Evolutionary conservation across 805 yeast genomes (phyloP), one percentile per base, ranked within the genome.

Genomic region (Candida ulmi): DNA sequence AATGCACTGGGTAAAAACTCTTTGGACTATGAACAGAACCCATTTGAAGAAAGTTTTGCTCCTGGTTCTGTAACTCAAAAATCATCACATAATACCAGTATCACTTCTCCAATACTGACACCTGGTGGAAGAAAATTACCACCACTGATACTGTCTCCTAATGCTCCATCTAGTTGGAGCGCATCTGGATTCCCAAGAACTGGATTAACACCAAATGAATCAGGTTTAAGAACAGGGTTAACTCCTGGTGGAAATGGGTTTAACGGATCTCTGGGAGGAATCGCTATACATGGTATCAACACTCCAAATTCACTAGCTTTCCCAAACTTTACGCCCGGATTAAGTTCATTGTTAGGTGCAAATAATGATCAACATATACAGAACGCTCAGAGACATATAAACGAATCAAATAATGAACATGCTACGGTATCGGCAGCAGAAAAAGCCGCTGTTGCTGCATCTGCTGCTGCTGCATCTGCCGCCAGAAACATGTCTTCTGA

Each of bases 31-130:
- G 99, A 93, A 60, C 96, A 93, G 9, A 91, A 91, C 54, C 97
- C 97, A 5, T 91, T 91, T 58, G 99, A 91, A 61, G 85, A 83
- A 60, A 85, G 95, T 37, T 91, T 91, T 65, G 96, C 93, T n/a
- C 64, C 78, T 3, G 79, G 77, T 44, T 72, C 70, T 18, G 40
- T 42, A 25, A 39, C 50, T 6, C 41, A 37, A 37, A 40, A 53
- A 41, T 48, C 58, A 17, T 57, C 62, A 8, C 46, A 51, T 9
- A 52, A 59, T 11, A 35, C 18, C 13, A 17, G 37, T 12, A 54
- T 63, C 4, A 70, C 73, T 29, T 72, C 80, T 0, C 74, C 75
- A 8, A 48, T 72, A 4, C 60, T 72, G 28, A 76, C 83, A 0
- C 83, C 83, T 0, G 82, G 82, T 2, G 71, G 70, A 2, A 65